Evolutionary conservation across 2,329 filamentous ascomycete genomes (phyloP).

Genomic region (Cladosporium sp.): DNA sequence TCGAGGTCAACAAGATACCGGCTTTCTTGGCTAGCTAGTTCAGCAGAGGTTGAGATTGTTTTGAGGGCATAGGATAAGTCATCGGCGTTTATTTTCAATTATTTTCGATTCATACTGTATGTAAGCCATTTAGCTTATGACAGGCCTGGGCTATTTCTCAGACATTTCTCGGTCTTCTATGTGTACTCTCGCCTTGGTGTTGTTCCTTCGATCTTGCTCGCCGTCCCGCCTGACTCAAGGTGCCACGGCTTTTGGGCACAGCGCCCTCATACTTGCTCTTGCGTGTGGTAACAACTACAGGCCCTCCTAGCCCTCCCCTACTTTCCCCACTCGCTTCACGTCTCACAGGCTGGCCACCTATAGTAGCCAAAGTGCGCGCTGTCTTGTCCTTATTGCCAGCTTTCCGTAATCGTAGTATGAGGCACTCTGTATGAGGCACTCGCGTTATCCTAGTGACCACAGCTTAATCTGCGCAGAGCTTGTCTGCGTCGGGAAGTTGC

Average conservation of each 20-base stretch:
- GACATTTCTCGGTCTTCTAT: conserved; percentile 1
- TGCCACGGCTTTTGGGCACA: background rate
- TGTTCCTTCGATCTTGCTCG: background rate
- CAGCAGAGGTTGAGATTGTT: too few relatives aligned
- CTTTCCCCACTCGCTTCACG: background rate
- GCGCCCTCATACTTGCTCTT: conserved; percentile 2
- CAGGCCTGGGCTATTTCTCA: background rate
- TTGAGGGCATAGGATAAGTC: too few relatives aligned
- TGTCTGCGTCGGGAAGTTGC: too few relatives aligned
- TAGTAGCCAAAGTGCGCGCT: background rate
- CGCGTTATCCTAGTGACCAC: background rate
- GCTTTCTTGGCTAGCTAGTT: too few relatives aligned
- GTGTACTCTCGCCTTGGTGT: background rate
- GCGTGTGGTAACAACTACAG: conserved; percentile 1
- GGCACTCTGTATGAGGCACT: too few relatives aligned
- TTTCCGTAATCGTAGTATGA: background rate
- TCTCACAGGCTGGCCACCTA: background rate
- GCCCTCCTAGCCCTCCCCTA: background rate
- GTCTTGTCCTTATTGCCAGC: conserved; percentile 2
- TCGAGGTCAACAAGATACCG: too few relatives aligned
- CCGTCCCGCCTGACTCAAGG: background rate
- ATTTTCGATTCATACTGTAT: conserved; percentile 3
- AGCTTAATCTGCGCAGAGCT: too few relatives aligned
- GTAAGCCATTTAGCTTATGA: background rate
- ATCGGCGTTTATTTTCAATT: background rate